A percentile compares a stretch with the other conserved stretches of the same genome.
Evolutionary conservation across 331 rosid genomes (phyloP).

Genomic region (Ulmus americana): DNA sequence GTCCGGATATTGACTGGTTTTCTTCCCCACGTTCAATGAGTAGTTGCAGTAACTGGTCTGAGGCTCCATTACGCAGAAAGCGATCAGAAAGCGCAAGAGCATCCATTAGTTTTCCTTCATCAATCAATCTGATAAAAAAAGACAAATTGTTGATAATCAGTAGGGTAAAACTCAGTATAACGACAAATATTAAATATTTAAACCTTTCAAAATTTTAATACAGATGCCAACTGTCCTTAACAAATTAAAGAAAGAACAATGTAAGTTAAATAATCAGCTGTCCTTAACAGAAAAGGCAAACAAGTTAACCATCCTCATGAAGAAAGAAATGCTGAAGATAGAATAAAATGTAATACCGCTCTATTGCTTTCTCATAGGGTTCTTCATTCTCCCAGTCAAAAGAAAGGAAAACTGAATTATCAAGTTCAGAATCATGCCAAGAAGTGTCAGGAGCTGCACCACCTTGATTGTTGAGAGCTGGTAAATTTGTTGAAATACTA

Average conservation of each 20-base stretch:
- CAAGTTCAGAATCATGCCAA: slow-evolving; percentile 65
- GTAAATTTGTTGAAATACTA: slow-evolving; percentile 45
- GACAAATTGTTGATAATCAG: not conserved
- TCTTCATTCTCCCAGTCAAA: slow-evolving; percentile 97
- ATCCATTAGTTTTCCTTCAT: slow-evolving; percentile 85
- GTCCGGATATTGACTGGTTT: slow-evolving; percentile 45
- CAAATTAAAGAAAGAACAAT: not conserved
- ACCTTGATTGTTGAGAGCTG: slow-evolving; percentile 47
- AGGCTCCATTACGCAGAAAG: slow-evolving; percentile 89
- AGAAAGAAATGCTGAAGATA: slow-evolving; percentile 19
- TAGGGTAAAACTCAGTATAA: not conserved
- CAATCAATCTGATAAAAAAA: slow-evolving; percentile 52
- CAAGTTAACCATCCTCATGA: slow-evolving; percentile 10
- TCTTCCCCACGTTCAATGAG: slow-evolving; percentile 76
- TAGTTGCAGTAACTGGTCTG: slow-evolving; percentile 77
- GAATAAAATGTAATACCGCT: slow-evolving; percentile 50
- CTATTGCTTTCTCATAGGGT: slow-evolving; percentile 83
- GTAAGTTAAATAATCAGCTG: not conserved
- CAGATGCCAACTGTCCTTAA: not conserved
- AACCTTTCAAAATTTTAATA: not conserved
- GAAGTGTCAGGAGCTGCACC: slow-evolving; percentile 44
- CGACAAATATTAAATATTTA: not conserved
- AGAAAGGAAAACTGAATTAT: slow-evolving; percentile 73
- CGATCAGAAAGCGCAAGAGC: slow-evolving; percentile 99
- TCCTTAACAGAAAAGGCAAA: not conserved